phyloP scores from a whole-genome alignment of 2,329 filamentous ascomycete genomes.

The Madurella mycetomatis region DNA sequence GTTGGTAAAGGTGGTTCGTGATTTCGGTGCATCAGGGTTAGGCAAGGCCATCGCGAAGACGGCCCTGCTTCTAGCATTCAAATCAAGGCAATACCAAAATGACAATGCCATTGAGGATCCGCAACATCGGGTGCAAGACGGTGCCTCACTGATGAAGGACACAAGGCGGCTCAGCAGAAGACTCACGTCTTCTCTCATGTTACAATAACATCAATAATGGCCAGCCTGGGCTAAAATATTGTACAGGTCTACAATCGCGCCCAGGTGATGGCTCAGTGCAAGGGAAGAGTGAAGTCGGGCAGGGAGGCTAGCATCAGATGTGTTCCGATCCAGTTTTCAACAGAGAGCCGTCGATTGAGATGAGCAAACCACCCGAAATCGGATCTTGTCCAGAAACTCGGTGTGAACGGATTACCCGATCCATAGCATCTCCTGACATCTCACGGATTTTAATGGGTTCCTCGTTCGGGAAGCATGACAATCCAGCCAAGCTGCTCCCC shows the following conservation, averaged over 20 bases:
- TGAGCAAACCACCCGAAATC: slow-evolving; percentile 27
- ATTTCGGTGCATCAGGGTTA: slow-evolving; percentile 52
- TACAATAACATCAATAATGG: slow-evolving; percentile 23
- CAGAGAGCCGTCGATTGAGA: slow-evolving; percentile 17
- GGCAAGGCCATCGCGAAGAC: slow-evolving; percentile 50
- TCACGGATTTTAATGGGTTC: no score
- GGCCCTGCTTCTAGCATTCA: slow-evolving; percentile 51
- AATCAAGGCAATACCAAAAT: slow-evolving; percentile 43
- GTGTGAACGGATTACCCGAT: no score
- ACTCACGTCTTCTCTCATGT: slow-evolving; percentile 17
- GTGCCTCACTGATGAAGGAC: slow-evolving; percentile 20
- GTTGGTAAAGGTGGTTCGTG: slow-evolving; percentile 58
- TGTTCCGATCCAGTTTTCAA: slow-evolving; percentile 41
- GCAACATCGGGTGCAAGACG: slow-evolving; percentile 23
- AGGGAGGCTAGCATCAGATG: background rate
- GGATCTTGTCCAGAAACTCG: slow-evolving; percentile 33
- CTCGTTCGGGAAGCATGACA: no score
- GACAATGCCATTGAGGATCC: slow-evolving; percentile 28
- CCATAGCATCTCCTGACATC: no score
- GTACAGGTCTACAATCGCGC: slow-evolving; percentile 17
- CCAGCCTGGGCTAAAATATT: slow-evolving; percentile 22
- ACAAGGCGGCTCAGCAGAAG: slow-evolving; percentile 16
- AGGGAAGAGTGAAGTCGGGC: background rate
- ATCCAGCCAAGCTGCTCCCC: no score
- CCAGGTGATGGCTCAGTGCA: background rate